These are phyloP conservation scores for Blastobotrys apis DNA, from an alignment of 1,139 yeast genomes.

Conservation along the genomic window DNA sequence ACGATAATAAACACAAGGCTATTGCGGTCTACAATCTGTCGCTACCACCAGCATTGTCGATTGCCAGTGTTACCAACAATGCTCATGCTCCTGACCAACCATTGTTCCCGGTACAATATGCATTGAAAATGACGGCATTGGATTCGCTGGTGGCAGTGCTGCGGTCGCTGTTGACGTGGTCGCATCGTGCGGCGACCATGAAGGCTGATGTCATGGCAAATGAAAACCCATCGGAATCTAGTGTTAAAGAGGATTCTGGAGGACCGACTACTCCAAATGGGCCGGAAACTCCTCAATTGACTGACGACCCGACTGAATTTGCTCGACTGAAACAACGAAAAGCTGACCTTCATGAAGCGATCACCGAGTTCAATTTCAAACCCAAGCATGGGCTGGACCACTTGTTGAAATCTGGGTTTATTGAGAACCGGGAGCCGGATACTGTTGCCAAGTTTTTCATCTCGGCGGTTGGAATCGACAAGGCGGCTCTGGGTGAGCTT, in stretches of 20 bases:
- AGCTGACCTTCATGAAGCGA: conserved; percentile 73
- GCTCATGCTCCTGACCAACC: conserved; percentile 58
- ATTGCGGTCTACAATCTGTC: conserved; percentile 71
- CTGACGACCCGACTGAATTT: conserved; percentile 78
- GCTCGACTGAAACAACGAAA: conserved; percentile 81
- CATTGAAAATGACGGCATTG: conserved; percentile 76
- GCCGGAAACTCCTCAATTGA: not conserved
- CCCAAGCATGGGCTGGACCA: conserved; percentile 74
- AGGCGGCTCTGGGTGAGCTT: conserved; percentile 82
- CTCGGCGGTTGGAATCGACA: conserved; percentile 76
- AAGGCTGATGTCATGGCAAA: conserved; percentile 1
- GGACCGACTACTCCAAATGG: conserved; percentile 5
- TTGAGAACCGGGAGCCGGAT: conserved; percentile 54
- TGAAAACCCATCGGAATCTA: not conserved
- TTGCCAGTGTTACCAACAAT: conserved; percentile 45
- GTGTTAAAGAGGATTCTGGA: not conserved
- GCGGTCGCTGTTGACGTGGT: conserved; percentile 81
- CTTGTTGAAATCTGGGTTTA: conserved; percentile 59
- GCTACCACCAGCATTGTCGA: conserved; percentile 70
- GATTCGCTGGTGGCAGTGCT: conserved; percentile 78
- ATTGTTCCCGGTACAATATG: conserved; percentile 52
- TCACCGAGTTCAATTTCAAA: conserved; percentile 74
- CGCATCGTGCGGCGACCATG: conserved; percentile 48
- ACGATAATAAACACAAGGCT: conserved; percentile 56
- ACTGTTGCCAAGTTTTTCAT: conserved; percentile 73